Conservation (phyloP, 768 basidiomycete species). For the Pulveroboletus sp. region DNA sequence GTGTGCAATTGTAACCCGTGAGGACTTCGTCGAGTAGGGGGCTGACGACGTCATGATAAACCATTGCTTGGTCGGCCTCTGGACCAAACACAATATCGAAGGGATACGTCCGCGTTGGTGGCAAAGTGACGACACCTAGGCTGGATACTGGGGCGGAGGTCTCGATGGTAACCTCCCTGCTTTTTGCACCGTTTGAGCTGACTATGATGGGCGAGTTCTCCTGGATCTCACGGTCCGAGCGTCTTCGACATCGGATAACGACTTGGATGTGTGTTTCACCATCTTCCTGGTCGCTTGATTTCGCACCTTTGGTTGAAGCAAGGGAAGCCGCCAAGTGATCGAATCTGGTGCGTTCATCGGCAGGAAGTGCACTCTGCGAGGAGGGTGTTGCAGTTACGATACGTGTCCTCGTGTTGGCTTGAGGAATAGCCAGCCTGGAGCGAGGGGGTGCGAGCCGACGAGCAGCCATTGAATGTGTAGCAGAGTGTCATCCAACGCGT, state of each 20-base stretch:
- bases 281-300: slow-evolving; percentile 33
- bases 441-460: slow-evolving; percentile 55
- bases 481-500: slow-evolving; percentile 28
- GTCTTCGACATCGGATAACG: slow-evolving; percentile 81
- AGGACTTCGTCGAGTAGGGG: slow-evolving; percentile 94
- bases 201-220: slow-evolving; percentile 88
- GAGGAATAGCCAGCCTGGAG: slow-evolving; percentile 26
- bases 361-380: slow-evolving; percentile 21
- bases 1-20: slow-evolving; percentile 91
- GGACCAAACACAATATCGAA: slow-evolving; percentile 97
- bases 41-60: slow-evolving; percentile 90
- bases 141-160: slow-evolving; percentile 64
- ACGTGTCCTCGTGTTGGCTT: slow-evolving; percentile 41
- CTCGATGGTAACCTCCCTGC: slow-evolving; percentile 76
- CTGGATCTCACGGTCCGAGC: slow-evolving; percentile 79
- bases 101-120: slow-evolving; percentile 81
- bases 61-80: slow-evolving; percentile 90
- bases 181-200: slow-evolving; percentile 68
- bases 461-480: slow-evolving; percentile 48
- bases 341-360: slow-evolving; percentile 16
- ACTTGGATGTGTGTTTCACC: slow-evolving; percentile 88
- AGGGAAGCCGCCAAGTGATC: slow-evolving; percentile 24
- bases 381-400: slow-evolving; percentile 38
- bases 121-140: slow-evolving; percentile 67
- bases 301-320: slow-evolving; percentile 22